phyloP scores from a whole-genome alignment of 495 filamentous ascomycete species.

The Aspergillus sclerotiicarbonarius region DNA sequence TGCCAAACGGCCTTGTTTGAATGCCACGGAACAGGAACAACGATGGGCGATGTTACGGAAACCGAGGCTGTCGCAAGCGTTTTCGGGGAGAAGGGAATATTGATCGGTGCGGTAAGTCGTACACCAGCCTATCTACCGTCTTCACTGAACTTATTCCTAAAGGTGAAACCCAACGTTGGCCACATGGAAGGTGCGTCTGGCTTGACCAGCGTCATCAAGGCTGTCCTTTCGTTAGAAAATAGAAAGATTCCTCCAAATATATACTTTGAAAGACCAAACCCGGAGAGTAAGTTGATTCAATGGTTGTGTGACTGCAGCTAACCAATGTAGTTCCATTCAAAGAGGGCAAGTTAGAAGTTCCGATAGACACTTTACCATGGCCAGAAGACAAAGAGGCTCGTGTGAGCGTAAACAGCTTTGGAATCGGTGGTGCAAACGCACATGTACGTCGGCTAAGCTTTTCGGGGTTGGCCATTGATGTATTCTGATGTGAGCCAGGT shows the following conservation, averaged over 20 bases:
- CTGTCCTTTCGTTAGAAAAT: conserved; percentile 31
- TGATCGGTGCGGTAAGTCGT: conserved; percentile 22
- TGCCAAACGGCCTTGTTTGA: conserved; percentile 42
- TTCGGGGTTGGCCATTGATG: background rate
- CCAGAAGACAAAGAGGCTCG: conserved; percentile 21
- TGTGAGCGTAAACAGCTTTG: conserved; percentile 35
- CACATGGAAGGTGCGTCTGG: conserved; percentile 40
- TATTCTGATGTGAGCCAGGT: background rate
- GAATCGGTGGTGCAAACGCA: conserved; percentile 24
- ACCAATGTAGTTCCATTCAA: conserved; percentile 28
- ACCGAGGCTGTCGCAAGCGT: conserved; percentile 22
- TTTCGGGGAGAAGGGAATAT: conserved; percentile 15
- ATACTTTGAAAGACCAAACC: conserved; percentile 30
- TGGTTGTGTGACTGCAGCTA: conserved; percentile 4
- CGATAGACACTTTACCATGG: conserved; percentile 27
- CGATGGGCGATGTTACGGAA: conserved; percentile 31
- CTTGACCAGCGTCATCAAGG: conserved; percentile 36
- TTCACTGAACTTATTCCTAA: background rate
- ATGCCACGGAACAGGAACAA: conserved; percentile 53
- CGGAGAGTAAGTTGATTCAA: conserved; percentile 15
- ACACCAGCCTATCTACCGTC: background rate
- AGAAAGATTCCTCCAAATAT: conserved; percentile 35
- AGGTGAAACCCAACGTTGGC: conserved; percentile 38
- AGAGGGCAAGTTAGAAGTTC: conserved; percentile 23
- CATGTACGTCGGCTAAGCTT: conserved; percentile 5